Base-by-base conservation (phyloP, 345 rosid genomes). In the Eucalyptus coolabah region DNA sequence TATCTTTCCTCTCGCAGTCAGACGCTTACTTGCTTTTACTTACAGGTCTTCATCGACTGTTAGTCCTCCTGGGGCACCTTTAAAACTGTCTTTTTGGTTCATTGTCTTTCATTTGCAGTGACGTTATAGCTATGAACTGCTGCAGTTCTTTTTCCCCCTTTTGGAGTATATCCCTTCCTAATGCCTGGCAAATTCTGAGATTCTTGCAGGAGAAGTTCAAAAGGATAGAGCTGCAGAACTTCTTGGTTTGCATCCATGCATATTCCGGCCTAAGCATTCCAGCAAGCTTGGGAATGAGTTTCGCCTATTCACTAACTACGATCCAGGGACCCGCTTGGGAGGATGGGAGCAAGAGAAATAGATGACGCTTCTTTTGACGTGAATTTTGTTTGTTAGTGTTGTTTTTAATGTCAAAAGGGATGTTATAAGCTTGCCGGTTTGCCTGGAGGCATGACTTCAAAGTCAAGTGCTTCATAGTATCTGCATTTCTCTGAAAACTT, bases 271-370 rank as follows among this genome's bases (percentile, higher is more conserved):
- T 50, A 95, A 89, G 86, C 98, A 98, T 92, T 92, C 97, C 3
- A 96, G 96, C 95, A 97, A 98, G 90, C 98, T 98, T 6, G 98
- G 98, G 86, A 97, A 98, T 63, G 99, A 95, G 92, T 97, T 98
- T 88, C 89, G 96, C 45, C 87, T 98, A 72, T 96, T 96, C 93
- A 94, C 98, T 88, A 95, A 95, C 93, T 97, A 98, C 83, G 92
- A 96, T 91, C 98, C 99, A 11, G 96, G 95, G n/a, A 92, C 54
- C 34, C 93, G 96, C 91, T 87, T 98, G 90, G 99, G 99, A 86
- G 99, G 99, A 53, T 95, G 98, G 99, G 95, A 94, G 89, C 93
- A 72, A 89, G 94, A 95, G 89, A 88, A 87, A 24, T 93, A 92
- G 65, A 44, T 44, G 28, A 37, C 5, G 37, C 72, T 11, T 42